Evolutionary conservation across 1,139 yeast genomes (phyloP), one percentile per base, ranked within the genome.

Genomic region (Eremothecium cymbalariae): DNA sequence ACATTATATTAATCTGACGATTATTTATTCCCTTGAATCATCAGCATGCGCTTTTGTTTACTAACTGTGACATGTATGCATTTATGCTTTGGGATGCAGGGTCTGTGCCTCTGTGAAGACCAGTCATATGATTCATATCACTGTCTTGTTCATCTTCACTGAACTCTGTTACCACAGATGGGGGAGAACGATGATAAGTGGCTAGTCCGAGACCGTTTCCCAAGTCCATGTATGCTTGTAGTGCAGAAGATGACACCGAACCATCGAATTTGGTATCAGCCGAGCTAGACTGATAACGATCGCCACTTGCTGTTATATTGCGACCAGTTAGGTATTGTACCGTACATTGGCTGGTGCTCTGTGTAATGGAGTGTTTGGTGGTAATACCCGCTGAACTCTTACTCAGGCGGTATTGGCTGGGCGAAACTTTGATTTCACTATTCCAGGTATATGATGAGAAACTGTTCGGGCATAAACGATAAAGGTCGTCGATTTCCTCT

Each of bases 401-500:
- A 5, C 11, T 18, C 5, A 28, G 16, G 8, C 12, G 13, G 24
- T 28, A 28, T 14, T n/a, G 18, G 13, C 28, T 29, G 18, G 46
- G 29, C 31, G 37, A 9, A 21, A 27, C 8, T 36, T 51, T 44
- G 8, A 57, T 51, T 8, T 31, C 37, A 17, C 41, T 44, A 35
- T 54, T 57, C 51, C 59, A 55, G 26, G 48, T 44, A 6, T 38
- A 34, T 1, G 62, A 58, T 13, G 44, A 57, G 51, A 62, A 52
- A 11, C 60, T 48, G 37, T 35, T 56, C 11, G 62, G 53, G 25
- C 66, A 58, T 7, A 48, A 44, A 21, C 72, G 72, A 41, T 77
- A 80, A 54, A 83, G 59, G 46, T 76, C 80, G 58, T 79, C 83
- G 44, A 81, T 79, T 47, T 80, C 83, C 59, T 82, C 94, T 54